Base-by-base conservation (phyloP, 495 filamentous ascomycete species). In the Lepraria neglecta region DNA sequence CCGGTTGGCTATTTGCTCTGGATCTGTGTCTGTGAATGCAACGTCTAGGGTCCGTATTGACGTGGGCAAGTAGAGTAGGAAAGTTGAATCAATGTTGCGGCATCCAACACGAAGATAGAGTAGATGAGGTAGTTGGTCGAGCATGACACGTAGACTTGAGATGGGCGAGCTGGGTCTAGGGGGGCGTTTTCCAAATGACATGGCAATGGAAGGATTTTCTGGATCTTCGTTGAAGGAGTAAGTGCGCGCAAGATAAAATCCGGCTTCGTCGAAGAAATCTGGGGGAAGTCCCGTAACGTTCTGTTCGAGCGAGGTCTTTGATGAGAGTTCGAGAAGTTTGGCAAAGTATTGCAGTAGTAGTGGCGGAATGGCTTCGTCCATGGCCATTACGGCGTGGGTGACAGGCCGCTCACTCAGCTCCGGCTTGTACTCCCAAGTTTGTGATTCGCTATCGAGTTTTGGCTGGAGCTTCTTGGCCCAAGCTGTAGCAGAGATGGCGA, bases 51-150 rank as follows among this genome's bases (percentile, higher is more conserved):
- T 67, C 11, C 52, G 59, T 33, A 67, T 46, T 28, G 53, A 46
- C 12, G 28, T 14, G 9, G 65, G 65, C n/a, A 67, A 19, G 17
- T 56, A 30, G 9, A 55, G 40, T 14, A 67, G 11, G 47, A 67
- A 64, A 6, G 59, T 28, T 11, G 65, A 67, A 50, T 67, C 59
- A 14, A 61, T 54, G 31, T 54, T 56, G 14, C 27, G 62, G 43
- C 62, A 64, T 19, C 65, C 65, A 4, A 67, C 38, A 24, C 65
- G 62, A 45, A 67, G 62, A 45, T 67, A 67, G 12, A 56, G 47
- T n/a, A 67, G 47, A n/a, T 44, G 53, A 30, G 65, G 62, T 11
- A 67, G 59, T 19, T 65, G 44, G 21, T 11, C 31, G 7, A 67
- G 48, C 59, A 62, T 67, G 46, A 35, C 38, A 15, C 40, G 54